These are phyloP conservation scores for Talaromyces nanjingensis DNA, from an alignment of 495 filamentous ascomycete species.

Conservation along the genomic window DNA sequence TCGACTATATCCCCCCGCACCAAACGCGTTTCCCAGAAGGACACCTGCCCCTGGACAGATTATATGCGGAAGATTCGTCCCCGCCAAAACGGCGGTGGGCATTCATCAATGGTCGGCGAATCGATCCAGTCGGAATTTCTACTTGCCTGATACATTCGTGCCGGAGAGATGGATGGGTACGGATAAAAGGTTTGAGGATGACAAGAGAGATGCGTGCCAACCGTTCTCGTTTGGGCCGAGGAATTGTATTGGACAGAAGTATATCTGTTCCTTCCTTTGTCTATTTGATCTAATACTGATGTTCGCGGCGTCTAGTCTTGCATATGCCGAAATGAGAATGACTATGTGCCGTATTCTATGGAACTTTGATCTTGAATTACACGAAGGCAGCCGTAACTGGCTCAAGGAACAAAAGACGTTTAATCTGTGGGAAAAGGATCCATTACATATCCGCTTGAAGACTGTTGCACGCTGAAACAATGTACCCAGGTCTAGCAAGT, in stretches of 20 bases:
- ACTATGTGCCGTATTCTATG: conserved; percentile 10
- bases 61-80: conserved; percentile 30
- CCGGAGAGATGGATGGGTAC: conserved; percentile 39
- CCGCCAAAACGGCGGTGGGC: conserved; percentile 18
- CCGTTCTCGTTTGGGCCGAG: conserved; percentile 33
- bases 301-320: conserved; percentile 10
- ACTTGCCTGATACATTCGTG: conserved; percentile 22
- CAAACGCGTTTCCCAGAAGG: conserved; percentile 39
- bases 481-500: no score
- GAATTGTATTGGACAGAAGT: conserved; percentile 33
- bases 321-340: conserved; percentile 11
- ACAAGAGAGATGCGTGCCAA: conserved; percentile 21
- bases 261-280: conserved; percentile 9
- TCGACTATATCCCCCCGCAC: conserved; percentile 46
- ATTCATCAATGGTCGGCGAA: conserved; percentile 15
- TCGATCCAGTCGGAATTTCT: conserved; percentile 15
- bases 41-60: conserved; percentile 34
- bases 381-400: background rate
- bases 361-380: conserved; percentile 14
- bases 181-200: conserved; percentile 16
- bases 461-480: background rate
- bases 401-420: conserved; percentile 19
- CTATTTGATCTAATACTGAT: no score
- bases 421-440: conserved; percentile 25
- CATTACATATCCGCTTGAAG: conserved; percentile 20